Evolutionary conservation across 441 rosid genomes (phyloP).

Genomic region (Populus hybrid): DNA sequence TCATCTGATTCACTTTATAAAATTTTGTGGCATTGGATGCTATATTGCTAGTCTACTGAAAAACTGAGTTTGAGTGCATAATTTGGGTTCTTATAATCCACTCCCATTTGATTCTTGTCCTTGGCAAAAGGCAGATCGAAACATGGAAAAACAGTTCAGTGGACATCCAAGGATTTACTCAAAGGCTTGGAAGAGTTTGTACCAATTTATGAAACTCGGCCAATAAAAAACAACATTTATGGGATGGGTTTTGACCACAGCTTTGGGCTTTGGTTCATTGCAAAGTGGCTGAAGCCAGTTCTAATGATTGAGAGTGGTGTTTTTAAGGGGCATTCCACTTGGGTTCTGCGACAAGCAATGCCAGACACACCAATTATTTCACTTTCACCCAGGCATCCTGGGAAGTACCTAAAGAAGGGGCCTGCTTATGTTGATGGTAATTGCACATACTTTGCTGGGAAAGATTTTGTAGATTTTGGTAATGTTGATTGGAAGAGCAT

Average conservation of each 20-base stretch:
- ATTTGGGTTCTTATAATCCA: slow-evolving; percentile 28
- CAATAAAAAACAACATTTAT: slow-evolving; percentile 84
- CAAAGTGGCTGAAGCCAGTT: slow-evolving; percentile 87
- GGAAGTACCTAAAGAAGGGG: slow-evolving; percentile 83
- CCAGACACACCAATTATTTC: slow-evolving; percentile 74
- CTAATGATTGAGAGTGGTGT: slow-evolving; percentile 98
- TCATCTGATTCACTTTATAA: not conserved
- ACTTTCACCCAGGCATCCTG: slow-evolving; percentile 89
- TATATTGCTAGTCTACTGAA: not conserved
- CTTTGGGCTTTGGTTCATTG: slow-evolving; percentile 96
- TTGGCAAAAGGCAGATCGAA: slow-evolving; percentile 99
- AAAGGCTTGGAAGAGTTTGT: slow-evolving; percentile 89
- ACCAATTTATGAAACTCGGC: slow-evolving; percentile 84
- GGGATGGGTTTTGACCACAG: slow-evolving; percentile 99
- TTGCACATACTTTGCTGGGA: slow-evolving; percentile 96
- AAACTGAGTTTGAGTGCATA: not conserved
- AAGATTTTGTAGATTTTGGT: slow-evolving; percentile 96
- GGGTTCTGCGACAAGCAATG: slow-evolving; percentile 98
- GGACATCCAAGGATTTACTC: slow-evolving; percentile 90
- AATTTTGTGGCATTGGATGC: not conserved
- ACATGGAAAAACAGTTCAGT: slow-evolving; percentile 87
- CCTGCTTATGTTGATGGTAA: slow-evolving; percentile 95
- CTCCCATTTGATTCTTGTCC: slow-evolving; percentile 52
- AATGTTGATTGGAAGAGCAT: slow-evolving; percentile 75
- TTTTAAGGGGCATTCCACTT: slow-evolving; percentile 97